Conservation (phyloP, 306 rosid species). For the Prunus persica region DNA sequence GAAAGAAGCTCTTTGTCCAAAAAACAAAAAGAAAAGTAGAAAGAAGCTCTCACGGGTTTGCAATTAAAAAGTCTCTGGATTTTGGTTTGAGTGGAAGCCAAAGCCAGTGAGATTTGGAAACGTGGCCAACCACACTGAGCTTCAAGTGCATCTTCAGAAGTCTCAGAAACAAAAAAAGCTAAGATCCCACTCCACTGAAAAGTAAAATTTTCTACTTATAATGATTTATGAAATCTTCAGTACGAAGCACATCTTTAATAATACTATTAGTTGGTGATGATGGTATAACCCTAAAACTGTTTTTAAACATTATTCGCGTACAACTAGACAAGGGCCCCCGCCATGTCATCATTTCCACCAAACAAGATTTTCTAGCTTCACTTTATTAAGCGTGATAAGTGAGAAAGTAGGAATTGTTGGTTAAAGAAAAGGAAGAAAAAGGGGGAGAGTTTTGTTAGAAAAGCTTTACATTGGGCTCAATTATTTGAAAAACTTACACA, state of each 20-base stretch:
- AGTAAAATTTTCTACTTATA: not conserved
- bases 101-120: conserved; percentile 3
- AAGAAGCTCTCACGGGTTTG: no score
- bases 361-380: conserved; percentile 6
- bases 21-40: no score
- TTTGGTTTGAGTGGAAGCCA: no score
- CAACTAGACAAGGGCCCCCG: conserved; percentile 16
- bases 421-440: not conserved
- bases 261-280: not conserved
- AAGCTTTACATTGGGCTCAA: no score
- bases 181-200: not conserved
- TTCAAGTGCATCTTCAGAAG: not conserved
- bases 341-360: conserved; percentile 27
- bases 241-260: conserved; percentile 5
- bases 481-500: not conserved
- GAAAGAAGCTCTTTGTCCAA: no score
- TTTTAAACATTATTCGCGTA: not conserved
- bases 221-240: conserved; percentile 11
- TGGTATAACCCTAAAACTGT: not conserved
- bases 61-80: no score
- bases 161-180: not conserved
- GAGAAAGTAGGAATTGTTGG: not conserved
- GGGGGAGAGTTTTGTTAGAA: not conserved
- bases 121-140: not conserved
- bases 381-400: not conserved